Evolutionary conservation across 2,329 filamentous ascomycete genomes (phyloP).

Genomic region (Harringtonia lauricola): DNA sequence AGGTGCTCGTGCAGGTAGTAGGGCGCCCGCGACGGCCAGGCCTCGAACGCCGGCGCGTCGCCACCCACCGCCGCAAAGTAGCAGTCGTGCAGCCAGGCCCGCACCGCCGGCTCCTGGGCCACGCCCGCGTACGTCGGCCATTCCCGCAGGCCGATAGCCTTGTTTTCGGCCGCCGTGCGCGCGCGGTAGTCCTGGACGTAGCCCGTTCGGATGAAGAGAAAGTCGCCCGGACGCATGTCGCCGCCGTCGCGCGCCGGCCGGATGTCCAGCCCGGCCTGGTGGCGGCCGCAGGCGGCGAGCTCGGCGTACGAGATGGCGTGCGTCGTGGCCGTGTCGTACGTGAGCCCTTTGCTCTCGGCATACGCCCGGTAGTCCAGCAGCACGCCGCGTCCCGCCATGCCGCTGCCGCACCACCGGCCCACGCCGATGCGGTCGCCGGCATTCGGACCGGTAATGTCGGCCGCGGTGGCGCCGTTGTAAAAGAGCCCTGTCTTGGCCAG

Average conservation of each 20-base stretch:
- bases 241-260: conserved; percentile 15
- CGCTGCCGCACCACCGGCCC: conserved; percentile 13
- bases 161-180: conserved; percentile 14
- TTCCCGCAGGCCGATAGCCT: not conserved
- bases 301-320: conserved; percentile 29
- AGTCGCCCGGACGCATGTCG: conserved; percentile 36
- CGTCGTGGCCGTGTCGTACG: conserved; percentile 24
- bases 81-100: conserved; percentile 46
- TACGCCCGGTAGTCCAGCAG: conserved; percentile 36
- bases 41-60: conserved; percentile 41
- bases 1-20: conserved; percentile 11
- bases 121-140: conserved; percentile 27
- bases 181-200: conserved; percentile 33
- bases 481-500: not conserved
- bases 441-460: not conserved
- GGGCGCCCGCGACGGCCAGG: conserved; percentile 19
- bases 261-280: conserved; percentile 17
- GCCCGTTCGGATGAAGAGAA: conserved; percentile 44
- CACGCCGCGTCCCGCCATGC: conserved; percentile 38
- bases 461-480: conserved; percentile 4
- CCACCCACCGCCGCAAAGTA: conserved; percentile 44
- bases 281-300: conserved; percentile 30
- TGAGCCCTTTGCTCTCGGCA: conserved; percentile 28
- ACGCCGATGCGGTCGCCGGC: not conserved
- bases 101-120: conserved; percentile 32